Evolutionary conservation across 2,329 filamentous ascomycete species (phyloP), one percentile per base, ranked within the genome.

Genomic region (Sporothrix dimorphospora): DNA sequence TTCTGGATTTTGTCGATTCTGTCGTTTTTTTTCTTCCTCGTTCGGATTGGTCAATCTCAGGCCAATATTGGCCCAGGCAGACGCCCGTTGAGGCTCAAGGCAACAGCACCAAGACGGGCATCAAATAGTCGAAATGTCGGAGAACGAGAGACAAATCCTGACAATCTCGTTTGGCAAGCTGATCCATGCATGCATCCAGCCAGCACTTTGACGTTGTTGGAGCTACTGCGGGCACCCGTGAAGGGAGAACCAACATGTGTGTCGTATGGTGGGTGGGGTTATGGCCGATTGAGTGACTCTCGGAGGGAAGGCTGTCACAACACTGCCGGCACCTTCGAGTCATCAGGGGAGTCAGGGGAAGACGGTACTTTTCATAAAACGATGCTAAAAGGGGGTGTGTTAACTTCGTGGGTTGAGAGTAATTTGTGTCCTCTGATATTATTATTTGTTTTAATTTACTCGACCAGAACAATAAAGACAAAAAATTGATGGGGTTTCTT

Each of bases 31-130:
- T 3, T 30, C 19, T 21, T 51, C 6, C 14, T 51, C 12, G 24
- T 53, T 49, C 24, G 19, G n/a, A 53, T 45, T 55, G 47, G 30
- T 27, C 47, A 53, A 27, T 69, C 8, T 12, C n/a, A 42, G 45
- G 40, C 16, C 51, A 30, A 57, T 34, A n/a, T n/a, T n/a, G n/a
- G 38, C 42, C 59, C 40, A 71, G 70, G 70, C 70, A 71, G 70
- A 67, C n/a, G 38, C 38, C 16, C 16, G 16, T 63, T 34, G 70
- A 66, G 70, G 34, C 61, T 42, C 70, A 67, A 71, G 70, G 70
- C 70, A 71, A 34, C 70, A 19, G n/a, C 49, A 51, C 11, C 65
- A 42, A 38, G 7, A 66, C 21, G 1, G 61, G 11, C 21, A 42
- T 42, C 34, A 27, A 63, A 27, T 0, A 4, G 4, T 9, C 4